Conservation (phyloP, 192 early-diverging fungal genomes). For the Umbelopsis vinacea region DNA sequence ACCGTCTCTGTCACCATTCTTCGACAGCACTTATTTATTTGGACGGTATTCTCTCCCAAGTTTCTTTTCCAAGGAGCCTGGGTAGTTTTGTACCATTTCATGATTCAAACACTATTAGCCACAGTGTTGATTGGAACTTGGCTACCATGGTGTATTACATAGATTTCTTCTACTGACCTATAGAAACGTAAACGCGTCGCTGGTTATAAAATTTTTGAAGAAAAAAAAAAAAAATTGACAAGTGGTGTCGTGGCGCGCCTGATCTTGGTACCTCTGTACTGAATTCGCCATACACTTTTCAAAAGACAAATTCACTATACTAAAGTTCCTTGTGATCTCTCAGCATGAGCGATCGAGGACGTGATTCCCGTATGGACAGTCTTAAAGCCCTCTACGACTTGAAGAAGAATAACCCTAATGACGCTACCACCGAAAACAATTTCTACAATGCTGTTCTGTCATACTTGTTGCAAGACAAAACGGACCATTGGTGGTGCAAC, state of each 20-base stretch:
- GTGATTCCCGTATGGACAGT: slow-evolving; percentile 4
- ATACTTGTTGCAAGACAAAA: slow-evolving; percentile 27
- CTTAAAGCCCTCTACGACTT: slow-evolving; percentile 10
- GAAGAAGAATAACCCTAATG: slow-evolving; percentile 17
- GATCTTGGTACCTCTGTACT: no score
- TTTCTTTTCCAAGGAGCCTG: slow-evolving; percentile 78
- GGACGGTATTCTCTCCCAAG: slow-evolving; percentile 85
- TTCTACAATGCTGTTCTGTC: slow-evolving; percentile 43
- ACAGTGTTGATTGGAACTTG: slow-evolving; percentile 24
- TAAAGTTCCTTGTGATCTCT: neutral
- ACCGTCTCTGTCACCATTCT: slow-evolving; percentile 66
- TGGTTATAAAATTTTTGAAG: no score
- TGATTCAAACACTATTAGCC: slow-evolving; percentile 41
- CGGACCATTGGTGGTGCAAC: slow-evolving; percentile 42
- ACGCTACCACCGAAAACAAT: slow-evolving; percentile 32
- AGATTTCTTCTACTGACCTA: neutral
- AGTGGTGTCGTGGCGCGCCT: no score
- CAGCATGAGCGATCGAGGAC: slow-evolving; percentile 12
- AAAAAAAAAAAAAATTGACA: no score
- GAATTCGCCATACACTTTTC: neutral
- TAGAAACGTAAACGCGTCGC: no score
- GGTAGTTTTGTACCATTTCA: slow-evolving; percentile 52
- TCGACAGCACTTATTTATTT: slow-evolving; percentile 77
- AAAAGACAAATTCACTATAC: no score
- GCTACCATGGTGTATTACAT: slow-evolving; percentile 24